Base-by-base conservation (phyloP, 192 early-diverging fungal genomes). In the Podila epicladia region DNA sequence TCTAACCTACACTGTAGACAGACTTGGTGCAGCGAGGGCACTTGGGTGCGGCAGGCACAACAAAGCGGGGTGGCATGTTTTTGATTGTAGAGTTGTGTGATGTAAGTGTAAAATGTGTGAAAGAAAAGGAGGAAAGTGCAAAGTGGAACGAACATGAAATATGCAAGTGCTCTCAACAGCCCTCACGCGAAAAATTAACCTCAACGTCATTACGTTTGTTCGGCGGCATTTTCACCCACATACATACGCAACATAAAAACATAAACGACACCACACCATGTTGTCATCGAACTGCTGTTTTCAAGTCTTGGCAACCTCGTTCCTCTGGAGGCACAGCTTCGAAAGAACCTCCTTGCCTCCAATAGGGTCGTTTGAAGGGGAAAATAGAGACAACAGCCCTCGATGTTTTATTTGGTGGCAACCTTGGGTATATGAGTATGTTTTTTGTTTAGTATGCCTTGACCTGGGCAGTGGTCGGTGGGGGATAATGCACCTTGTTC, bases 21-120 rank as follows among this genome's bases (percentile, higher is more conserved):
- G 82, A 67, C 55, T 86, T 88, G 33, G 84, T 45, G 61, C 87
- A 88, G 31, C 87, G 83, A 28, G 87, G 85, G 58, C 87, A 88
- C 58, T 71, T 51, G 41, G 87, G 87, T 17, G 65, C 67, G 2
- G 67, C 19, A 45, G 85, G 67, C 41, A 82, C 72, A 62, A 84
- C 85, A 51, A 84, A 88, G 33, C 83, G 78, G 64, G 85, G 82
- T 72, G 83, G 80, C 85, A 87, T 87, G 62, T 29, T 45, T 13
- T 8, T 12, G 12, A 17, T 6, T 55, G 6, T n/a, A 65, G 33
- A 28, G 51, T n/a, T 32, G n/a, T 24, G 20, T 55, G 53, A 24
- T 45, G 19, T 32, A 3, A 65, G 22, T 57, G 19, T 32, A 3
- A 65, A 49, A 48, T n/a, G 67, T 6, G 28, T 28, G 24, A 74